Percentiles rank a stretch among this genome's conserved stretches.
Evolutionary conservation across 805 yeast species (phyloP).

Genomic region (Kluyveromyces nonfermentans): DNA sequence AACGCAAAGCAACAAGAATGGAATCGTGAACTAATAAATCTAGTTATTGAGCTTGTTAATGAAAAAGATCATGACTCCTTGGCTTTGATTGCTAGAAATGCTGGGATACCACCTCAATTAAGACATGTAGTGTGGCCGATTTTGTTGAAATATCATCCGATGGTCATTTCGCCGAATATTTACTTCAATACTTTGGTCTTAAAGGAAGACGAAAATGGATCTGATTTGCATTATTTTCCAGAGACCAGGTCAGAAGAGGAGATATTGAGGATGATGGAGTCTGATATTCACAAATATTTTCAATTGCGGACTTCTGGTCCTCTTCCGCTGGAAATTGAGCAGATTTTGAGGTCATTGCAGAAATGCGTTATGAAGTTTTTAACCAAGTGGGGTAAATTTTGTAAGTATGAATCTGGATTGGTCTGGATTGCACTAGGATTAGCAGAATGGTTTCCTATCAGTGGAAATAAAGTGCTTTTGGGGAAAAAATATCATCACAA

Average conservation of each 20-base stretch:
- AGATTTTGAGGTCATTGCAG: slow-evolving; percentile 48
- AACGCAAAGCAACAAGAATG: slow-evolving; percentile 21
- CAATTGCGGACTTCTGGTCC: slow-evolving; percentile 22
- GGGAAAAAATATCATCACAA: slow-evolving; percentile 19
- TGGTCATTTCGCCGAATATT: slow-evolving; percentile 66
- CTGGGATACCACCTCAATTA: slow-evolving; percentile 77
- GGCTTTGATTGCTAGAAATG: slow-evolving; percentile 70
- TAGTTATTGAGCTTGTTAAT: slow-evolving; percentile 47
- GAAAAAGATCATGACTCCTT: slow-evolving; percentile 62
- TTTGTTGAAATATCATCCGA: slow-evolving; percentile 73
- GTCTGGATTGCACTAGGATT: slow-evolving; percentile 83
- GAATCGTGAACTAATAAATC: slow-evolving; percentile 29
- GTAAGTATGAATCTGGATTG: slow-evolving; percentile 72
- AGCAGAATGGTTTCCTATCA: slow-evolving; percentile 82
- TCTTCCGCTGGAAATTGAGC: slow-evolving; percentile 33
- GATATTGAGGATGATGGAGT: slow-evolving; percentile 34
- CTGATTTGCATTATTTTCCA: slow-evolving; percentile 7
- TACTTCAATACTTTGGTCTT: slow-evolving; percentile 40
- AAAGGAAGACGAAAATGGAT: slow-evolving; percentile 3
- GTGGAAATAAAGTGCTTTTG: slow-evolving; percentile 28
- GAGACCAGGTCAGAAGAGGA: slow-evolving; percentile 15
- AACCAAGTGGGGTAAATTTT: slow-evolving; percentile 66
- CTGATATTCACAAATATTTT: slow-evolving; percentile 55
- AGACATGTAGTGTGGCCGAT: slow-evolving; percentile 81
- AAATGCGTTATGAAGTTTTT: slow-evolving; percentile 54